Base-by-base conservation (phyloP, 2,329 filamentous ascomycete genomes). In the Fusarium torulosum region DNA sequence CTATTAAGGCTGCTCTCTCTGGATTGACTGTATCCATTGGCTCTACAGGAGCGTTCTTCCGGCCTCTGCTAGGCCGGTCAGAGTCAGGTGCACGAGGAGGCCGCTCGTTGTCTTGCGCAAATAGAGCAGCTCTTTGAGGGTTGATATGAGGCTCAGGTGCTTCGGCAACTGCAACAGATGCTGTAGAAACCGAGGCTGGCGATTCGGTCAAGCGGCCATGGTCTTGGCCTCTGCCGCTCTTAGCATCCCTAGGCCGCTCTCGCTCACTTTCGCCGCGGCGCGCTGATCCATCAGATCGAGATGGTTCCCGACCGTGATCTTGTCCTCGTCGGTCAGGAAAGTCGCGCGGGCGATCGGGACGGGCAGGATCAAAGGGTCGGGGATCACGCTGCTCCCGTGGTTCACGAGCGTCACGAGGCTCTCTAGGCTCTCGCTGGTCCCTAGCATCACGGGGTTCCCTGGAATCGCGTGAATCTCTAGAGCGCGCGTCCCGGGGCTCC, bases 111-210 rank as follows among this genome's bases (percentile, higher is more conserved):
- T 80, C 78, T 60, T 80, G 70, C 1, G 79, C 79, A 51, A 86
- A 81, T 7, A 85, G 76, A 10, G 84, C 81, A 29, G 85, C 84
- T 57, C 86, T 81, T 51, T 86, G 84, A 2, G 86, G 85, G 62
- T 88, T 87, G 70, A 88, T 84, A 10, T 79, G 77, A 9, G 84
- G 84, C 13, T 85, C 86, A 19, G 77, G 73, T 6, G 69, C 43
- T 6, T 75, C 72, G 6, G 65, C 29, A 15, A 59, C 59, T 35
- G 76, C 53, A 35, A 77, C 68, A 15, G 66, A 59, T 0, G 54
- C 47, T 3, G 79, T 72, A n/a, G 76, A 53, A 29, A 75, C 42
- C 15, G 72, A 61, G n/a, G 72, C 65, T 19, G 74, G 58, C 4
- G 71, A 59, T 10, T 80, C 74, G 33, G 71, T 74, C n/a, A 71